Conservation (phyloP, 2,329 filamentous ascomycete species). For the Xylaria sp. region DNA sequence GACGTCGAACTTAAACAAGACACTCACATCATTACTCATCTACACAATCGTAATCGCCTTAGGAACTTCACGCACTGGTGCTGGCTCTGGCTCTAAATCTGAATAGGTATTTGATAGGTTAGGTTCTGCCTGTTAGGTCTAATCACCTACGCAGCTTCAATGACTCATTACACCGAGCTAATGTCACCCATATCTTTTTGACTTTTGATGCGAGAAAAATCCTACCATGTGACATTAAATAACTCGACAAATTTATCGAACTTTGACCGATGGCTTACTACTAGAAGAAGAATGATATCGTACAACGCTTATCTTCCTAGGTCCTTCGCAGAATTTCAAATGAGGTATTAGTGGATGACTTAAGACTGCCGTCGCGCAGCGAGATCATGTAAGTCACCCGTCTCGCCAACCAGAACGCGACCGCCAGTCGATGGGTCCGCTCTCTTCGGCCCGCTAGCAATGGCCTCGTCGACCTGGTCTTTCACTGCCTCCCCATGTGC, state of each 20-base stretch:
- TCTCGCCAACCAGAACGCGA: constrained; percentile 48
- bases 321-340: too few relatives aligned
- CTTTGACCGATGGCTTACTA: background rate
- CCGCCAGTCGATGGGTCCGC: constrained; percentile 45
- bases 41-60: too few relatives aligned
- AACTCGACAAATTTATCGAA: background rate
- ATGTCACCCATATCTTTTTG: background rate
- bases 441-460: constrained; percentile 46
- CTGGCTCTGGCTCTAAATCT: too few relatives aligned
- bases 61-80: too few relatives aligned
- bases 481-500: constrained; percentile 43
- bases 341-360: too few relatives aligned
- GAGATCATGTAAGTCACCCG: constrained; percentile 49
- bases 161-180: too few relatives aligned
- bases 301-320: background rate
- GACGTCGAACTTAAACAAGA: too few relatives aligned
- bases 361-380: constrained; percentile 43
- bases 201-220: background rate
- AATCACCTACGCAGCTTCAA: too few relatives aligned
- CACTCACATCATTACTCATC: too few relatives aligned
- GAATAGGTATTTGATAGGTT: too few relatives aligned
- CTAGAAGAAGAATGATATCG: background rate
- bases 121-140: too few relatives aligned
- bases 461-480: constrained; percentile 48
- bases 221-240: background rate